phyloP scores from a whole-genome alignment of 2,329 filamentous ascomycete species.

The Botrytis cinerea region DNA sequence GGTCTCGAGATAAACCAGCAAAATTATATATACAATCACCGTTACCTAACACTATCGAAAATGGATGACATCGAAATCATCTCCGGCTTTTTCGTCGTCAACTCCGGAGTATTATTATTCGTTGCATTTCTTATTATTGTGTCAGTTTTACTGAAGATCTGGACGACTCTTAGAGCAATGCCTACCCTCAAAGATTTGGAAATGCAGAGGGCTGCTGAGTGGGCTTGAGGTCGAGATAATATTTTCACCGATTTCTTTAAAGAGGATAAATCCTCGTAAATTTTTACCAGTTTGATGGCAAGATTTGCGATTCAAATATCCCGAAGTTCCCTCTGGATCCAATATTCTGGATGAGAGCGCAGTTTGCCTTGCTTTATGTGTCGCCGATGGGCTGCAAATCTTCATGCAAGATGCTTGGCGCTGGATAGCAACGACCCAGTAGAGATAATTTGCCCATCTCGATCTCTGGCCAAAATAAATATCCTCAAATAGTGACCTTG shows the following conservation, averaged over 20 bases:
- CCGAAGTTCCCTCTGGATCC: not conserved
- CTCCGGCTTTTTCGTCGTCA: constrained; percentile 19
- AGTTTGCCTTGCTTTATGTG: not conserved
- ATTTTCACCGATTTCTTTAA: not conserved
- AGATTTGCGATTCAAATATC: not conserved
- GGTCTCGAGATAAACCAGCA: not conserved
- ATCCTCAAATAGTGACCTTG: not conserved
- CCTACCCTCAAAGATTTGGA: constrained; percentile 14
- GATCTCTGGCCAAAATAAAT: not conserved
- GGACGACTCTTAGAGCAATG: constrained; percentile 12
- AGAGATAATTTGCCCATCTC: too few species aligned
- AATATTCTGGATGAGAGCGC: not conserved
- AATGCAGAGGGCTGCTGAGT: not conserved
- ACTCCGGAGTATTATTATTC: constrained; percentile 13
- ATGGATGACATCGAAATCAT: constrained; percentile 23
- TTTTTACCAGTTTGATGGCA: not conserved
- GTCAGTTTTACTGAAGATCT: constrained; percentile 13
- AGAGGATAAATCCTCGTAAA: not conserved
- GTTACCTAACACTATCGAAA: not conserved
- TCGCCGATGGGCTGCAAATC: too few species aligned
- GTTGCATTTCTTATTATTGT: constrained; percentile 20
- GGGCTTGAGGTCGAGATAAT: not conserved
- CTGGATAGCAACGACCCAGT: not conserved
- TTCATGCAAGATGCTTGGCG: not conserved
- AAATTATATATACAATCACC: not conserved